phyloP scores from a whole-genome alignment of 2,329 filamentous ascomycete genomes.

The Diaporthe vexans region DNA sequence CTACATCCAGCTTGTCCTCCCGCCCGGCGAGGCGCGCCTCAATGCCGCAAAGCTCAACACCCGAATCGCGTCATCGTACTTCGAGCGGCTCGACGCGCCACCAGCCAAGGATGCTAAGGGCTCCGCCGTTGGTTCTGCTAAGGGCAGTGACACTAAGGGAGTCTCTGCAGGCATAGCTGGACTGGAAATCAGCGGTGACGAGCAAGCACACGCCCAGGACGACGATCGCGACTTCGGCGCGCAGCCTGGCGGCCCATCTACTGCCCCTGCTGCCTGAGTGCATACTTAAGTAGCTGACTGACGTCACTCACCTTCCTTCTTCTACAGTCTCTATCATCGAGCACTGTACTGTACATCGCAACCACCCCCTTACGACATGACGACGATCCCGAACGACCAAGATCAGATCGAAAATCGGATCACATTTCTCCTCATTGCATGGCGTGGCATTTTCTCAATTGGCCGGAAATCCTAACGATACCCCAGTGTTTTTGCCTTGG shows the following conservation, averaged over 20 bases:
- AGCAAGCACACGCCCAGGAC: constrained; percentile 34
- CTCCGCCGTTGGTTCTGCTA: constrained; percentile 24
- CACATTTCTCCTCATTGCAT: constrained; percentile 38
- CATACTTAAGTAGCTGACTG: neutral
- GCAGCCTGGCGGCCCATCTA: constrained; percentile 32
- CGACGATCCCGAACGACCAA: constrained; percentile 28
- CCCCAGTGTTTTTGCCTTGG: constrained; percentile 12
- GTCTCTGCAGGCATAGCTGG: constrained; percentile 36
- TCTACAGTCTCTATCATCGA: neutral
- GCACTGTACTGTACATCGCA: constrained; percentile 30
- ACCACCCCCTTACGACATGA: constrained; percentile 20
- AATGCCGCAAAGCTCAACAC: constrained; percentile 93
- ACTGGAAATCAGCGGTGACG: constrained; percentile 39
- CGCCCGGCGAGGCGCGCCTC: constrained; percentile 91
- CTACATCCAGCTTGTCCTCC: constrained; percentile 92
- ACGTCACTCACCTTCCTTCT: neutral
- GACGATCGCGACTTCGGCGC: constrained; percentile 31
- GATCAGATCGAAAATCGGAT: constrained; percentile 25
- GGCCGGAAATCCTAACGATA: constrained; percentile 33
- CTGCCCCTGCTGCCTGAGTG: constrained; percentile 38
- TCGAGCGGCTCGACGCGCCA: constrained; percentile 75
- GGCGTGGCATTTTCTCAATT: constrained; percentile 35
- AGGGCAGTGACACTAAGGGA: constrained; percentile 38
- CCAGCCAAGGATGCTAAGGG: constrained; percentile 48
- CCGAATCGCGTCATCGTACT: constrained; percentile 86